These are phyloP conservation scores for Ganoderma boninense DNA, from an alignment of 1,284 basidiomycete genomes.

Conservation along the genomic window DNA sequence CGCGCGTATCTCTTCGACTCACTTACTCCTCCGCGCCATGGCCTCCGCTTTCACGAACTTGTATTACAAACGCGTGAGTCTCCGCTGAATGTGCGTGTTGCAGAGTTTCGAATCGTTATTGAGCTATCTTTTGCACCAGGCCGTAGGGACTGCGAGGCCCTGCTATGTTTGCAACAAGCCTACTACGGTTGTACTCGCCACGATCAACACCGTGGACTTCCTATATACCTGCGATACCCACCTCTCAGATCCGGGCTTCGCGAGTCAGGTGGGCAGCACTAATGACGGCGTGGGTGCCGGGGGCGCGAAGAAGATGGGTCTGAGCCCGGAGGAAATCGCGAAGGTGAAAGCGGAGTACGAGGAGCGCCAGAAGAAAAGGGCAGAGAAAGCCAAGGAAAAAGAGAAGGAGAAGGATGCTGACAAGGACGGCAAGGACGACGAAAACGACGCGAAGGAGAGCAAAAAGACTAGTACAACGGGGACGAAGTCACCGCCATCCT, in stretches of 20 bases:
- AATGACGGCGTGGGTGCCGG: conserved; percentile 43
- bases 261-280: conserved; percentile 57
- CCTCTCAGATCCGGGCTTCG: conserved; percentile 75
- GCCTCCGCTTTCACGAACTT: conserved; percentile 79
- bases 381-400: conserved; percentile 63
- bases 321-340: conserved; percentile 74
- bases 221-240: conserved; percentile 76
- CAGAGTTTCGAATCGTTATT: not conserved
- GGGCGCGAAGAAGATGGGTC: conserved; percentile 49
- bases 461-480: conserved; percentile 30
- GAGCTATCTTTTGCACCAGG: conserved; percentile 47
- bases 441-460: conserved; percentile 23
- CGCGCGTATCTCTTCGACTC: conserved; percentile 18
- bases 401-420: conserved; percentile 49
- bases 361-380: conserved; percentile 62
- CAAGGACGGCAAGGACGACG: conserved; percentile 32
- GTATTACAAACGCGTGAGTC: conserved; percentile 82
- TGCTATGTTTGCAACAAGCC: conserved; percentile 81
- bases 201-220: conserved; percentile 78
- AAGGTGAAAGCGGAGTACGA: conserved; percentile 84
- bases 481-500: conserved; percentile 28
- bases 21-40: conserved; percentile 48
- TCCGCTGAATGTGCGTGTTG: conserved; percentile 6
- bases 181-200: conserved; percentile 78
- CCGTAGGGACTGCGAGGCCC: conserved; percentile 69